These are phyloP conservation scores for Cynanchum wilfordii DNA, from an alignment of 257 asterid species.

Conservation along the genomic window DNA sequence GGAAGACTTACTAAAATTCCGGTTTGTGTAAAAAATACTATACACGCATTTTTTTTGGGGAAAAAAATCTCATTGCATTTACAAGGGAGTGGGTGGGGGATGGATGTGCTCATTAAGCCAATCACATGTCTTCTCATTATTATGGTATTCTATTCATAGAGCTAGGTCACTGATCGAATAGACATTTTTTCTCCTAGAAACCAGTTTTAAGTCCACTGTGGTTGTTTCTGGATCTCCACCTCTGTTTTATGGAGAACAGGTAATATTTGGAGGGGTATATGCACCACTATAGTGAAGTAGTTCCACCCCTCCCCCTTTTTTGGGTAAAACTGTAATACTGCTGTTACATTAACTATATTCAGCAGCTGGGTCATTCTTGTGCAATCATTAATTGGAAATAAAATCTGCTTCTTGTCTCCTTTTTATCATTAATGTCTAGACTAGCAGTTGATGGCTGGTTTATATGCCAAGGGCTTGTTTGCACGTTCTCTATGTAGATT, in stretches of 20 bases:
- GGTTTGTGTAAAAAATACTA: conserved; percentile 32
- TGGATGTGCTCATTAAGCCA: not conserved
- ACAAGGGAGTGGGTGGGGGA: not conserved
- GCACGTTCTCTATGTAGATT: not conserved
- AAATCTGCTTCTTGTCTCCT: not conserved
- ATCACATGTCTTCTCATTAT: not conserved
- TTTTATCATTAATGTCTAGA: not conserved
- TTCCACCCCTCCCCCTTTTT: too few species aligned
- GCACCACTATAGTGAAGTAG: not conserved
- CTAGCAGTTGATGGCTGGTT: not conserved
- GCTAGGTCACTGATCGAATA: not conserved
- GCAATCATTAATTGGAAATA: not conserved
- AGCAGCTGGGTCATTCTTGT: not conserved
- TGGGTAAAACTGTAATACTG: too few species aligned
- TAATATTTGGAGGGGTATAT: not conserved
- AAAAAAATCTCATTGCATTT: not conserved
- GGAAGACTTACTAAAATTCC: conserved; percentile 97
- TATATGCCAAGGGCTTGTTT: not conserved
- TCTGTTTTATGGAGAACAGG: not conserved
- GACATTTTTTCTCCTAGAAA: not conserved
- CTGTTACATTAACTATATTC: not conserved
- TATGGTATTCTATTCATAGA: not conserved
- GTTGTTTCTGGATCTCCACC: not conserved
- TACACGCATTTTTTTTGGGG: not conserved
- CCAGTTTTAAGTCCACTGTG: not conserved